Conservation (phyloP, 1,284 basidiomycete species). For the Boletus mariae region DNA sequence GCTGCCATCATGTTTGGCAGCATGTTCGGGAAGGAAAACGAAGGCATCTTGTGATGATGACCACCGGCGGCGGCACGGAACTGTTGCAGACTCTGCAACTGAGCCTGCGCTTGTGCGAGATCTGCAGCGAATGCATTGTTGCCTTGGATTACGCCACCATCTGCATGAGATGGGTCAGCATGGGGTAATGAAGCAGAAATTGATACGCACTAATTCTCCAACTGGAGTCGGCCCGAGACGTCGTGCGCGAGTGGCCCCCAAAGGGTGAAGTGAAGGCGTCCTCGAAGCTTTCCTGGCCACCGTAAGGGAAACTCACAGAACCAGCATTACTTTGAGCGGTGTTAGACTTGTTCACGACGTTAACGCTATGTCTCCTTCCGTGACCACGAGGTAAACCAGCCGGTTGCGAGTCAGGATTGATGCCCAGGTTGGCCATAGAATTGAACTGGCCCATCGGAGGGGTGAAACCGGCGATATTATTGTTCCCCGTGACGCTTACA, state of each 20-base stretch:
- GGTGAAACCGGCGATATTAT: conserved; percentile 45
- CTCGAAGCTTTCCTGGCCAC: conserved; percentile 63
- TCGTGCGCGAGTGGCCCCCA: conserved; percentile 73
- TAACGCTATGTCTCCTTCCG: conserved; percentile 90
- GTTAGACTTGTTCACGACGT: conserved; percentile 76
- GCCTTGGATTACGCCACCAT: conserved; percentile 70
- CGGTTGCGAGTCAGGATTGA: conserved; percentile 64
- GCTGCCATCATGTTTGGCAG: conserved; percentile 93
- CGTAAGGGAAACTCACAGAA: conserved; percentile 52
- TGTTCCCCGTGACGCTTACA: conserved; percentile 47
- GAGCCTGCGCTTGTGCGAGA: conserved; percentile 92
- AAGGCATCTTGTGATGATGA: conserved; percentile 95
- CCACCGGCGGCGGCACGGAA: conserved; percentile 95
- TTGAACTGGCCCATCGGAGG: conserved; percentile 69
- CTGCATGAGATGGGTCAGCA: conserved; percentile 35
- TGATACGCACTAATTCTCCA: conserved; percentile 79
- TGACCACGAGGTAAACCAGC: conserved; percentile 77
- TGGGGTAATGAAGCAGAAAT: background rate
- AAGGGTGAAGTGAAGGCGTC: conserved; percentile 66
- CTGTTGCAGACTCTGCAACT: conserved; percentile 93
- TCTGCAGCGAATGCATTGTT: conserved; percentile 70
- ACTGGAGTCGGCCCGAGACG: conserved; percentile 74
- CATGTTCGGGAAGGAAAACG: conserved; percentile 97
- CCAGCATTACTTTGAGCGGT: conserved; percentile 41
- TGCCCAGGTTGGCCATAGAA: conserved; percentile 49